phyloP scores from a whole-genome alignment of 345 rosid genomes.

The Cochlearia excelsa region DNA sequence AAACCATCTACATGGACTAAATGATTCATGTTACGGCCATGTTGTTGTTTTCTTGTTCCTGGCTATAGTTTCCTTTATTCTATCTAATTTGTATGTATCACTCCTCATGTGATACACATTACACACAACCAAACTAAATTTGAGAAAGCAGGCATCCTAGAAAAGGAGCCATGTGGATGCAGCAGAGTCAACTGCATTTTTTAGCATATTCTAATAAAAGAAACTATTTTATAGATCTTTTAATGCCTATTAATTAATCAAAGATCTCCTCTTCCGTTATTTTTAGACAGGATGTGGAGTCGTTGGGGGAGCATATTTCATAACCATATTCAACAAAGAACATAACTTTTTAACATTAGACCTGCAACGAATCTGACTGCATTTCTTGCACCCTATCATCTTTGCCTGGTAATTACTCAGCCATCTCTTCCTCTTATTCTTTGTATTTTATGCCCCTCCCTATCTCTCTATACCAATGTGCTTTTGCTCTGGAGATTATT shows the following conservation, averaged over 20 bases:
- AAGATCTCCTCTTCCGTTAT: constrained; percentile 17
- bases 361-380: constrained; percentile 24
- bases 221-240: constrained; percentile 29
- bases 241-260: constrained; percentile 5
- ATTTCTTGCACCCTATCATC: constrained; percentile 19
- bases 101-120: too few relatives aligned
- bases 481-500: constrained; percentile 3
- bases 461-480: background rate
- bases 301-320: constrained; percentile 21
- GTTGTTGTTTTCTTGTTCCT: constrained; percentile 13
- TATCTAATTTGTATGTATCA: too few relatives aligned
- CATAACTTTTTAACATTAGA: constrained; percentile 8
- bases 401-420: constrained; percentile 20
- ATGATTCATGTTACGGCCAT: constrained; percentile 6
- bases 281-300: constrained; percentile 27
- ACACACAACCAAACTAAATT: too few relatives aligned
- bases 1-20: constrained; percentile 5
- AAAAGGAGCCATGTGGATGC: background rate
- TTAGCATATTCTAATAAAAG: constrained; percentile 22
- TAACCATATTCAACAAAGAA: constrained; percentile 17
- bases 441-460: constrained; percentile 2
- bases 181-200: constrained; percentile 28
- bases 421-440: constrained; percentile 16
- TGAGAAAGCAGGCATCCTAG: constrained; percentile 4
- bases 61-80: background rate